Percentiles rank a stretch among this genome's conserved stretches.
Conservation (phyloP, 352 stramenopile species). For the Phytophthora idaei region DNA sequence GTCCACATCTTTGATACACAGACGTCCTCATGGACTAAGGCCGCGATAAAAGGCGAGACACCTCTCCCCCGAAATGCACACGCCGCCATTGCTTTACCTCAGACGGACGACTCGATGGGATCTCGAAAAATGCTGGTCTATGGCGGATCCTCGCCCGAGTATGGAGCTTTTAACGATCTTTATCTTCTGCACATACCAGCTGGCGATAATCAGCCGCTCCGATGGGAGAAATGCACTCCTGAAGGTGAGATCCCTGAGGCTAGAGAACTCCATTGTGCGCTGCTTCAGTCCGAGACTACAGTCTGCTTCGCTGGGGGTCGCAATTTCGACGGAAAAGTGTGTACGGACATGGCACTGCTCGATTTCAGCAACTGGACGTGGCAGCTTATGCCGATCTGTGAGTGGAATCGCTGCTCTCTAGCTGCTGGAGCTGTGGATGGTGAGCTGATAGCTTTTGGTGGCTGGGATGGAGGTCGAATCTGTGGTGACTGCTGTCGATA, state of each 20-base stretch:
- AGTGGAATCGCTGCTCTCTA: constrained; percentile 63
- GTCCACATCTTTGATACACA: constrained; percentile 57
- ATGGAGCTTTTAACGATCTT: constrained; percentile 56
- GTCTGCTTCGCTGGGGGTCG: constrained; percentile 59
- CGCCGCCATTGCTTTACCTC: constrained; percentile 45
- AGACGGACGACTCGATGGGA: background rate
- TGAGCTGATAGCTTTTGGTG: constrained; percentile 53
- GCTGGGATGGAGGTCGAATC: constrained; percentile 55
- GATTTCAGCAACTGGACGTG: constrained; percentile 46
- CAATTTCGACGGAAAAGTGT: constrained; percentile 57
- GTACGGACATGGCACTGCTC: constrained; percentile 62
- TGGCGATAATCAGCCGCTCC: background rate
- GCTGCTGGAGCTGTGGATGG: constrained; percentile 34
- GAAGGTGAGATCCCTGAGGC: constrained; percentile 42
- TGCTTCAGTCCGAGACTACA: constrained; percentile 18
- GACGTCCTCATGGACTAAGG: constrained; percentile 40
- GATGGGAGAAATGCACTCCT: constrained; percentile 35
- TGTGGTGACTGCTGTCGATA: constrained; percentile 50
- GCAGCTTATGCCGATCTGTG: constrained; percentile 58
- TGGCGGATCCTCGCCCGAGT: constrained; percentile 64
- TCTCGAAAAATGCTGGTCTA: constrained; percentile 53
- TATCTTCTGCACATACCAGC: constrained; percentile 48
- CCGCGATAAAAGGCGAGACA: constrained; percentile 39
- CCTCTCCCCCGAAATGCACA: constrained; percentile 63
- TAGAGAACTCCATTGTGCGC: constrained; percentile 54